Conservation (phyloP, 2,329 filamentous ascomycete species). For the Colletotrichum eleusines region DNA sequence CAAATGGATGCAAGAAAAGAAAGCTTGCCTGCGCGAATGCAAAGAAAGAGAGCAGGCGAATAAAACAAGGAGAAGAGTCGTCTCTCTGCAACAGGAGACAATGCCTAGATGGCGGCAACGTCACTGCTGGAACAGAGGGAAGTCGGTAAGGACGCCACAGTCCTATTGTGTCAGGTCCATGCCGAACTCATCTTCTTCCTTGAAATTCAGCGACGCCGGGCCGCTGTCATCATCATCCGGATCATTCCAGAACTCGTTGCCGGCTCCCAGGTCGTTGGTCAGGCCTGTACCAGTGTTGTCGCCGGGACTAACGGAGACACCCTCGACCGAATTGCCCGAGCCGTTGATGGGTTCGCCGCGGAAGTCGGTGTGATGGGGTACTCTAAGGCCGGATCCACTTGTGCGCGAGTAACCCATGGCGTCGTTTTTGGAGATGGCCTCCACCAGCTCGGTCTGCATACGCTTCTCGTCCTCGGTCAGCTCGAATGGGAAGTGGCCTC, state of each 20-base stretch:
- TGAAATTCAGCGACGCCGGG: slow-evolving; percentile 78
- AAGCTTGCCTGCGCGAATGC: slow-evolving; percentile 14
- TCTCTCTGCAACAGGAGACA: neutral
- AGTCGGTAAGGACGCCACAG: neutral
- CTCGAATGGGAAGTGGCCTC: slow-evolving; percentile 82
- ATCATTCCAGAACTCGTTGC: slow-evolving; percentile 73
- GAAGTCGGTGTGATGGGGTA: slow-evolving; percentile 93
- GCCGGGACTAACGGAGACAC: slow-evolving; percentile 66
- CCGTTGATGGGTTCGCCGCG: slow-evolving; percentile 80
- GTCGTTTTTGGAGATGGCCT: slow-evolving; percentile 86
- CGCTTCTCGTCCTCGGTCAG: slow-evolving; percentile 92
- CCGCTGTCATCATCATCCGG: slow-evolving; percentile 80
- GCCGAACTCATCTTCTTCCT: slow-evolving; percentile 93
- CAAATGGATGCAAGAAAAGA: slow-evolving; percentile 21
- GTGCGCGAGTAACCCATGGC: slow-evolving; percentile 88
- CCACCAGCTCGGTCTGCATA: slow-evolving; percentile 93
- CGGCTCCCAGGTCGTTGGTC: slow-evolving; percentile 61
- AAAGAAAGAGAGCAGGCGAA: neutral
- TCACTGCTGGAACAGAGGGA: neutral
- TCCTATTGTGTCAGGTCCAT: slow-evolving; percentile 75
- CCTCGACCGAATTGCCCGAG: slow-evolving; percentile 53
- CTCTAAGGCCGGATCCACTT: slow-evolving; percentile 85
- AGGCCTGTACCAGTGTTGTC: slow-evolving; percentile 54
- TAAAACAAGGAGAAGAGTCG: neutral
- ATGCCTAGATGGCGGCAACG: neutral